phyloP scores from a whole-genome alignment of 78 protist genomes.

The Planoprotostelium fungivorum region DNA sequence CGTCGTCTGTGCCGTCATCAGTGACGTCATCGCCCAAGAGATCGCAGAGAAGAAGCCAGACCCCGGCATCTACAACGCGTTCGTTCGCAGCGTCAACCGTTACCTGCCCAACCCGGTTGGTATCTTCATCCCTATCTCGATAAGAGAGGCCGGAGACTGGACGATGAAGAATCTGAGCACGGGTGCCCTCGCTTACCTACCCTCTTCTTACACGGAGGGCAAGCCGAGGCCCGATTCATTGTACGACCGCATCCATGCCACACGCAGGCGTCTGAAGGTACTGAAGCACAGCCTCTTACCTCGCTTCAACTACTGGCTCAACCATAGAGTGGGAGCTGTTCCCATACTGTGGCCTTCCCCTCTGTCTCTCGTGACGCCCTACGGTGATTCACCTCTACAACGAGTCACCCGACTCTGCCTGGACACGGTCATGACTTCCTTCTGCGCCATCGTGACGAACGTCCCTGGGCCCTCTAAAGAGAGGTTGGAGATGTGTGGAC shows the following conservation, averaged over 20 bases:
- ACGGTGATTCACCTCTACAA: background rate
- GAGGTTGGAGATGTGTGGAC: background rate
- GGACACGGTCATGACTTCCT: background rate
- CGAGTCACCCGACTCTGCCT: background rate
- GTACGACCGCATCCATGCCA: background rate
- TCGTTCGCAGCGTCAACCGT: background rate
- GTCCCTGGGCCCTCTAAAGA: background rate
- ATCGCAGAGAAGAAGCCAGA: background rate
- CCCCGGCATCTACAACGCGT: background rate
- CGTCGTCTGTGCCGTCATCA: background rate
- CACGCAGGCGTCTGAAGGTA: background rate
- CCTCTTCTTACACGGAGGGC: background rate
- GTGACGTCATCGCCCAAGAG: background rate
- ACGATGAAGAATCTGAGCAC: background rate
- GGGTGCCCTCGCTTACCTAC: background rate
- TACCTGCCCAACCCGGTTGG: background rate
- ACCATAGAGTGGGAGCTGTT: background rate
- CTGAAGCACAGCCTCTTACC: background rate
- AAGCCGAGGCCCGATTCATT: background rate
- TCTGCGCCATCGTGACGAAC: background rate
- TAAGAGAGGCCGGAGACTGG: background rate
- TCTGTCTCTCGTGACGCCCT: background rate
- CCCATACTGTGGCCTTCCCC: background rate
- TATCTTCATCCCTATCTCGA: background rate
- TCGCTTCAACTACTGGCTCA: background rate